Base-by-base conservation (phyloP, 805 yeast species). In the Kregervanrija pseudodelftensis region DNA sequence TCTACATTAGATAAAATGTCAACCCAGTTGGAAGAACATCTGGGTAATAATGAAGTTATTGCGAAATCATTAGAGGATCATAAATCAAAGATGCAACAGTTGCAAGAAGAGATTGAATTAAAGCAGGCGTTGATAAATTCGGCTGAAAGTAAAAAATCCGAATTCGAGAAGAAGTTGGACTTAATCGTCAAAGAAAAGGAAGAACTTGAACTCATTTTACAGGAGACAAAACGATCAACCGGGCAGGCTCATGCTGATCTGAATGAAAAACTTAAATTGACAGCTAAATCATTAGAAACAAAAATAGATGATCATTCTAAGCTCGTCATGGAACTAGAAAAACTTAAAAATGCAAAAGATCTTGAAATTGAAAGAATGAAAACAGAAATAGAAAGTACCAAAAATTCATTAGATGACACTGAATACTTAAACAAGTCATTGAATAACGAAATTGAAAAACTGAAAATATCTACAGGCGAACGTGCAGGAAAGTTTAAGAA, bases 281-380 rank as follows among this genome's bases (percentile, higher is more conserved):
- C 28, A 22, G 4, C 8, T 7, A 22, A 30, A n/a, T 16, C 15
- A 0, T 13, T 47, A 11, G 33, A 38, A 30, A 38, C 37, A 8
- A 47, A 41, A 36, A 32, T 32, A 8, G 11, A 14, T 1, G 42
- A 41, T 4, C 42, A 31, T 39, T 30, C 34, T 30, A 30, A 31
- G 8, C n/a, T 46, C 31, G 30, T 44, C 30, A 12, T 36, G 1
- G 40, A 47, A 8, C 12, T 37, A 3, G 35, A 45, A 15, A 13
- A 33, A 5, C 28, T 39, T 9, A 38, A 41, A 28, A 16, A 8
- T 3, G n/a, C 14, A 8, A 44, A 44, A 8, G 42, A 31, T 14
- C 11, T 31, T 3, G 47, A 46, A 30, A 28, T 30, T 12, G 8
- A 11, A 15, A 8, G 30, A 7, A 7, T 46, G n/a, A 30, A 33